These are phyloP conservation scores for Aspergillus heteromorphus DNA, from an alignment of 495 filamentous ascomycete genomes.

Conservation along the genomic window DNA sequence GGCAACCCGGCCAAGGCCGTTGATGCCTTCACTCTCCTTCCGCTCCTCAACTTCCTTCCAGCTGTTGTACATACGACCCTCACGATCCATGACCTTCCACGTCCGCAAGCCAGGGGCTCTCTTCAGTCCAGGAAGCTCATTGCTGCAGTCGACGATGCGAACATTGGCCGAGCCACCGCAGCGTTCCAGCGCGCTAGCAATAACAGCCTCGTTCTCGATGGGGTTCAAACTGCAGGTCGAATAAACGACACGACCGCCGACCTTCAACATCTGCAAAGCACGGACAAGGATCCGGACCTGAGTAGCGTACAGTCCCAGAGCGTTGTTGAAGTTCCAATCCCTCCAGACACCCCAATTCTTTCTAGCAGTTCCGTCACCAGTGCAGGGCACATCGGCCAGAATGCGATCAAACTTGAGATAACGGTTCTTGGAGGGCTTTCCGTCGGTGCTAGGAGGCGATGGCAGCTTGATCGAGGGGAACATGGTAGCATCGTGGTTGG, in stretches of 20 bases:
- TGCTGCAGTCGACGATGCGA: constrained; percentile 72
- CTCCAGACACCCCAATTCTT: constrained; percentile 94
- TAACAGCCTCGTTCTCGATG: constrained; percentile 92
- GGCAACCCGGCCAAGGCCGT: constrained; percentile 57
- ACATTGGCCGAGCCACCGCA: constrained; percentile 84
- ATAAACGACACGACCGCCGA: constrained; percentile 89
- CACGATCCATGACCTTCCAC: constrained; percentile 89
- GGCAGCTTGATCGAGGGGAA: constrained; percentile 85
- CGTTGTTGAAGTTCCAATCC: constrained; percentile 83
- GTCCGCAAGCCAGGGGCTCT: constrained; percentile 61
- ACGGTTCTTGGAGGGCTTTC: constrained; percentile 48
- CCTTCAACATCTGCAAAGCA: constrained; percentile 93
- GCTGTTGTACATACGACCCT: constrained; percentile 64
- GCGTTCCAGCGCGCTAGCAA: constrained; percentile 77
- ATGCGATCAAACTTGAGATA: constrained; percentile 98
- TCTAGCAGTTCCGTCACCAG: constrained; percentile 84
- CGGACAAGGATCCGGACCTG: constrained; percentile 88
- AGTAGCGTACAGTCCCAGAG: constrained; percentile 73
- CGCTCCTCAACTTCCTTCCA: constrained; percentile 73
- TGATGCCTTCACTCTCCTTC: constrained; percentile 48
- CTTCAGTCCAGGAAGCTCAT: constrained; percentile 70
- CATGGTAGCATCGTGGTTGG: constrained; percentile 95
- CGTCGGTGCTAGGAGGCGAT: constrained; percentile 36
- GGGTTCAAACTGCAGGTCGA: constrained; percentile 98
- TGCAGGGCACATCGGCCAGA: constrained; percentile 93